Percentiles rank a stretch among this genome's conserved stretches.
These are phyloP conservation scores for Aspergillus funiculosus DNA, from an alignment of 495 filamentous ascomycete species.

Conservation along the genomic window DNA sequence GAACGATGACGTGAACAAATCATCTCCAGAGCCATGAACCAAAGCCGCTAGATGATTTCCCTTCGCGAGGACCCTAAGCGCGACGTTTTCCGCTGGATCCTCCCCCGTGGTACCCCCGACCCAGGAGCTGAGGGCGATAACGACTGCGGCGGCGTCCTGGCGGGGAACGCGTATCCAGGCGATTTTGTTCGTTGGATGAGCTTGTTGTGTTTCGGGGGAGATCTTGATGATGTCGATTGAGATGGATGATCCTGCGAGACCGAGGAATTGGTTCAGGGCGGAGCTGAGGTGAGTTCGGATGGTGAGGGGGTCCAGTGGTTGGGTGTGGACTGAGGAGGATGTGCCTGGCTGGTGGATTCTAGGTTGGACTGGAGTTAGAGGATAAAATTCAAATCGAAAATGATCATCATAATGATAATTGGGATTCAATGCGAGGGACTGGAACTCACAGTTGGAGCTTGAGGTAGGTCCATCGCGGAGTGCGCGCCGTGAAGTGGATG, in stretches of 20 bases:
- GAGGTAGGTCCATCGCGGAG: constrained; percentile 47
- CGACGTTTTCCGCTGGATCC: constrained; percentile 35
- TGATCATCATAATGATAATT: background rate
- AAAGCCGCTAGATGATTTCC: constrained; percentile 50
- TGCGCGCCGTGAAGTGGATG: constrained; percentile 40
- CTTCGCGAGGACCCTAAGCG: constrained; percentile 53
- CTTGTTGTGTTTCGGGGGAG: background rate
- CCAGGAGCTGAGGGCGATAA: constrained; percentile 62
- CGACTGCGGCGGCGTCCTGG: constrained; percentile 58
- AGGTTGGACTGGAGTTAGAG: constrained; percentile 3
- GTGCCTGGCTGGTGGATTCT: constrained; percentile 33
- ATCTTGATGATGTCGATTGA: constrained; percentile 74
- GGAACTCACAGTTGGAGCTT: constrained; percentile 40
- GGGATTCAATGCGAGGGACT: background rate
- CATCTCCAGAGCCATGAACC: constrained; percentile 37
- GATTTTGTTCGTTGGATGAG: constrained; percentile 22
- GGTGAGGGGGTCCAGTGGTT: constrained; percentile 65
- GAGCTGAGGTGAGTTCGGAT: constrained; percentile 65
- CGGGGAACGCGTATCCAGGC: constrained; percentile 73
- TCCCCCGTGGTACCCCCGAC: constrained; percentile 41
- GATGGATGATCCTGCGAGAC: constrained; percentile 68
- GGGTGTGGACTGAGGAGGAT: constrained; percentile 15
- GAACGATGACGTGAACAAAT: constrained; percentile 36
- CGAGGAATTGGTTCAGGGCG: constrained; percentile 75
- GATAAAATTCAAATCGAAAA: background rate